Percentiles rank a stretch among this genome's conserved stretches.
phyloP scores from a whole-genome alignment of 164 flowering plant genomes.

The Tinospora cordifolia region DNA sequence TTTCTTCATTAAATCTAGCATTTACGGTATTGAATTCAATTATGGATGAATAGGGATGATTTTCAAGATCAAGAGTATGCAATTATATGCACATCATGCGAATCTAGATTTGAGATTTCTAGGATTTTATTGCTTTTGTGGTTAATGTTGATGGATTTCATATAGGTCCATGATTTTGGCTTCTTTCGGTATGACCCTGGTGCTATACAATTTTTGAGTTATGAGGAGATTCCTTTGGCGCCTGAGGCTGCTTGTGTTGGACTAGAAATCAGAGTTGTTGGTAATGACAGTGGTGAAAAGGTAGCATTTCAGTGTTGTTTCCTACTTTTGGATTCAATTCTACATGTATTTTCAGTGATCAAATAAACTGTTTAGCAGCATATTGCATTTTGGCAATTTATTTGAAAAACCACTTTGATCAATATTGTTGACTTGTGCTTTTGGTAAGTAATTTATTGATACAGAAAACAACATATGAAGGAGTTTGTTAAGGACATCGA shows the following conservation, averaged over 20 bases:
- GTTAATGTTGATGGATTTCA: slow-evolving; percentile 10
- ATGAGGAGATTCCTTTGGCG: slow-evolving; percentile 86
- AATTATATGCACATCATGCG: not conserved
- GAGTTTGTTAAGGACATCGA: not conserved
- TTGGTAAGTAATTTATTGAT: not conserved
- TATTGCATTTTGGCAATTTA: not conserved
- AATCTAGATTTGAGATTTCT: not conserved
- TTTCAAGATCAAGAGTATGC: not conserved
- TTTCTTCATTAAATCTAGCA: no score
- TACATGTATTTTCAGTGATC: not conserved
- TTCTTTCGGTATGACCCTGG: slow-evolving; percentile 83
- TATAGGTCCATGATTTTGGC: slow-evolving; percentile 93
- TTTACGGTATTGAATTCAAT: not conserved
- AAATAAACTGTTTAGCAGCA: not conserved
- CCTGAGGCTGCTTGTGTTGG: slow-evolving; percentile 95
- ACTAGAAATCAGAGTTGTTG: slow-evolving; percentile 93
- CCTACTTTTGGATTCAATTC: not conserved
- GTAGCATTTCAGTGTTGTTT: slow-evolving; percentile 25
- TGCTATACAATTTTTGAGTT: slow-evolving; percentile 63
- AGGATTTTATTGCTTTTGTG: not conserved
- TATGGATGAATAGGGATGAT: not conserved
- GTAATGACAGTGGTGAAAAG: slow-evolving; percentile 98
- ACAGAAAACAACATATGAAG: not conserved
- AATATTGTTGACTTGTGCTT: no score
- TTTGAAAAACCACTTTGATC: not conserved